Evolutionary conservation across 2,329 filamentous ascomycete genomes (phyloP).

Genomic region (Clarireedia sp.): DNA sequence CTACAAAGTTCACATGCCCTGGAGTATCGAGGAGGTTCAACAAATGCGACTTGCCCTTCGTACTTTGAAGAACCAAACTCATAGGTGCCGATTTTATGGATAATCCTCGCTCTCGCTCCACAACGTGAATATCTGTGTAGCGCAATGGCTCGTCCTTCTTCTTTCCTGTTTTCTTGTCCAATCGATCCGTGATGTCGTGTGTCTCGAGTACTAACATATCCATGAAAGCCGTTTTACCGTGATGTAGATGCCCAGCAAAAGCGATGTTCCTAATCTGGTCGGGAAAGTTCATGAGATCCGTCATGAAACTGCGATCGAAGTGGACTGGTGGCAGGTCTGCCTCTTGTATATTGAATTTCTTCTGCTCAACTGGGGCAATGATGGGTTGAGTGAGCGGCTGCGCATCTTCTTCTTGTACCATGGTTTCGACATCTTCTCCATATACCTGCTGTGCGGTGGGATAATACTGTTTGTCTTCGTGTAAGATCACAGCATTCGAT

Average conservation of each 20-base stretch:
- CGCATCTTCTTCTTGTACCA: conserved; percentile 95
- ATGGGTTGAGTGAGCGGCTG: conserved; percentile 90
- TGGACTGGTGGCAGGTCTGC: conserved; percentile 80
- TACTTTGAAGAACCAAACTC: conserved; percentile 82
- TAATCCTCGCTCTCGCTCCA: conserved; percentile 82
- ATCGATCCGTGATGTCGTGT: conserved; percentile 71
- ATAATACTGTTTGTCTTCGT: conserved; percentile 99
- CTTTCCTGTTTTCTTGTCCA: conserved; percentile 74
- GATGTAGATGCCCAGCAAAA: conserved; percentile 85
- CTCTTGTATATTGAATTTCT: conserved; percentile 94
- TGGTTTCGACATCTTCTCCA: conserved; percentile 84
- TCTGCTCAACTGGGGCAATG: conserved; percentile 83
- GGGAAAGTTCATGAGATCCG: conserved; percentile 91
- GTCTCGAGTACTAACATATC: conserved; percentile 97
- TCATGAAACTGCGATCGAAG: conserved; percentile 87
- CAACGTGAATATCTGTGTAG: conserved; percentile 86
- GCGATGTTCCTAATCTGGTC: conserved; percentile 91
- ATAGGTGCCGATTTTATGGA: conserved; percentile 93
- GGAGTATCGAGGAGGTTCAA: conserved; percentile 94
- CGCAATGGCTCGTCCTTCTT: conserved; percentile 82
- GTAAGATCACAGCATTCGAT: conserved; percentile 93
- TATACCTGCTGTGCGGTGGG: conserved; percentile 96
- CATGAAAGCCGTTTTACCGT: conserved; percentile 97
- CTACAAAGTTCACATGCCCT: conserved; percentile 96
- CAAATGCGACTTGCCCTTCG: conserved; percentile 88